phyloP scores from a whole-genome alignment of 345 rosid genomes.

The Raphanus sativus region DNA sequence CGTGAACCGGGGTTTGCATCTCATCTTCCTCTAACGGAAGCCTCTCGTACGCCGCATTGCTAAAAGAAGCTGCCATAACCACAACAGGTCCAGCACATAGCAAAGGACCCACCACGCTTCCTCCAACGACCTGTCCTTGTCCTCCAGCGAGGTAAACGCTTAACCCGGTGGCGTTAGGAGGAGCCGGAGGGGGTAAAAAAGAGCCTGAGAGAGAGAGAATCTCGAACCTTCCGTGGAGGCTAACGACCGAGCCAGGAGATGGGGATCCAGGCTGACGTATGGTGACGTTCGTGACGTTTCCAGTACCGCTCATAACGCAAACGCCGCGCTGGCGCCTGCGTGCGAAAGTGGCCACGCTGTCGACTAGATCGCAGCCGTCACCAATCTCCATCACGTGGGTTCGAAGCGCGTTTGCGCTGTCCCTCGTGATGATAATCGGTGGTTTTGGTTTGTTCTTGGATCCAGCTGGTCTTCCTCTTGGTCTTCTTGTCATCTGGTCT shows the following conservation, averaged over 20 bases:
- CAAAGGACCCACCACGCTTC: constrained; percentile 90
- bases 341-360: constrained; percentile 86
- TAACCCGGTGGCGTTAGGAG: constrained; percentile 90
- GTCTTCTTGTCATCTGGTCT: constrained; percentile 65
- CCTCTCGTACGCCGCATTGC: constrained; percentile 98
- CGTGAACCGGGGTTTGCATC: constrained; percentile 54
- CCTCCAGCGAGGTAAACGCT: constrained; percentile 93
- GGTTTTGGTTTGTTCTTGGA: constrained; percentile 96
- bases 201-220: constrained; percentile 86
- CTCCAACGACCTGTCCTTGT: constrained; percentile 97
- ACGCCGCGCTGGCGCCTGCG: constrained; percentile 88
- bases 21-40: constrained; percentile 94
- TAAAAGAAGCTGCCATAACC: constrained; percentile 95
- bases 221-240: constrained; percentile 91
- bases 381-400: constrained; percentile 94
- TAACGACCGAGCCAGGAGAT: constrained; percentile 76
- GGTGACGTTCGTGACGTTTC: constrained; percentile 85
- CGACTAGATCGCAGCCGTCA: constrained; percentile 89
- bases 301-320: constrained; percentile 94
- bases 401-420: constrained; percentile 91
- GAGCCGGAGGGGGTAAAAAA: constrained; percentile 93
- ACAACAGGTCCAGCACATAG: constrained; percentile 82
- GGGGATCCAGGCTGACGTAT: constrained; percentile 84
- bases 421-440: constrained; percentile 89
- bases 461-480: constrained; percentile 92